Evolutionary conservation across 805 yeast genomes (phyloP).

Genomic region (Saccharomycopsis synnaedendra): DNA sequence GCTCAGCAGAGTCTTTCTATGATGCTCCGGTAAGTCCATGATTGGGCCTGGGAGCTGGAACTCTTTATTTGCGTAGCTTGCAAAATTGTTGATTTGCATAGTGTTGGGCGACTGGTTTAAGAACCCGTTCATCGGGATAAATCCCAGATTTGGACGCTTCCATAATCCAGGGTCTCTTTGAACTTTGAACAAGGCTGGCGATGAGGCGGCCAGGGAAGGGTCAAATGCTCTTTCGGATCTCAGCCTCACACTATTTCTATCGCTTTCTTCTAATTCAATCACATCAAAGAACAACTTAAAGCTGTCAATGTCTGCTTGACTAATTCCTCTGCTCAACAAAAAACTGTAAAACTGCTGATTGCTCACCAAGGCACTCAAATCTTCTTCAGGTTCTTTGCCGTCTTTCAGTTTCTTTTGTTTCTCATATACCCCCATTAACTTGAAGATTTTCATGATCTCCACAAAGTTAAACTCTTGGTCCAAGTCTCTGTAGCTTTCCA

Average conservation of each 20-base stretch:
- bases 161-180: background rate
- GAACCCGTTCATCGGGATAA: no score
- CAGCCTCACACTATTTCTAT: background rate
- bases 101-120: no score
- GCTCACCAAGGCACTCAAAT: background rate
- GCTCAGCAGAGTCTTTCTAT: background rate
- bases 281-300: constrained; percentile 13
- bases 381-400: background rate
- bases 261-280: background rate
- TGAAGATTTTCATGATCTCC: constrained; percentile 15
- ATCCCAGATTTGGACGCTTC: no score
- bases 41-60: constrained; percentile 2
- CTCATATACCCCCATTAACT: constrained; percentile 9
- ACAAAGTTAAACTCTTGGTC: constrained; percentile 44
- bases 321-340: constrained; percentile 9
- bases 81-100: no score
- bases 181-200: constrained; percentile 8
- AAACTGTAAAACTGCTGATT: constrained; percentile 7
- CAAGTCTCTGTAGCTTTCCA: constrained; percentile 48
- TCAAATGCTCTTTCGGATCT: background rate
- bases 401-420: background rate
- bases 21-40: background rate
- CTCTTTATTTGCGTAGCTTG: no score
- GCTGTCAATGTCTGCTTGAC: constrained; percentile 5
- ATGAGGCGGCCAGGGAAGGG: constrained; percentile 6